Percentiles rank a stretch among this genome's conserved stretches.
Conservation (phyloP, 208 protist genomes). For the Trypanosoma boissoni region DNA sequence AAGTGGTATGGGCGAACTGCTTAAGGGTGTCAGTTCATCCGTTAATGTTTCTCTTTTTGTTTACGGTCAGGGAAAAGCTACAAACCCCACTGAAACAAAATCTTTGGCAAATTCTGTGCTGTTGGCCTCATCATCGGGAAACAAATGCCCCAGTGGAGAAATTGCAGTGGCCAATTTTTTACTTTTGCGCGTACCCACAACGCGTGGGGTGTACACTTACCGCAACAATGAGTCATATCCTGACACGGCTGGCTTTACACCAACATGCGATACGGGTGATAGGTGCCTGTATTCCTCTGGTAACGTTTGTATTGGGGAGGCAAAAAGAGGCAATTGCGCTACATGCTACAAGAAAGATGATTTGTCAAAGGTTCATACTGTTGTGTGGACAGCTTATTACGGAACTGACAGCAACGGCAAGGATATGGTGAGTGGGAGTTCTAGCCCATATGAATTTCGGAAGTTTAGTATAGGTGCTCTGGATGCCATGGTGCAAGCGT, state of each 20-base stretch:
- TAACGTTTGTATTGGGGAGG: constrained; percentile 23
- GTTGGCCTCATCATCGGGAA: constrained; percentile 5
- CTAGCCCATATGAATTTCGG: constrained; percentile 9
- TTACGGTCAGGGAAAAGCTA: constrained; percentile 21
- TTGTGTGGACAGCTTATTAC: constrained; percentile 24
- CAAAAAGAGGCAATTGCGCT: constrained; percentile 20
- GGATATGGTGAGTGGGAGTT: constrained; percentile 9
- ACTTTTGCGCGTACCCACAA: constrained; percentile 19
- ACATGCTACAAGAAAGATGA: constrained; percentile 8
- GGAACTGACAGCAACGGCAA: constrained; percentile 12
- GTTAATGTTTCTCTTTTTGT: constrained; percentile 11
- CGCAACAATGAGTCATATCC: constrained; percentile 15
- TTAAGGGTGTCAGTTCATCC: not conserved
- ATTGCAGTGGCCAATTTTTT: constrained; percentile 25
- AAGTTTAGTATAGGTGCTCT: constrained; percentile 12
- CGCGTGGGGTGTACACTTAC: constrained; percentile 20
- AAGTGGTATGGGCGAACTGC: constrained; percentile 9
- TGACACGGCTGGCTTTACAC: constrained; percentile 15
- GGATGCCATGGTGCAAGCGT: not conserved
- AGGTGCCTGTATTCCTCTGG: constrained; percentile 11
- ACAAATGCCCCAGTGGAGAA: not conserved
- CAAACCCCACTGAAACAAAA: constrained; percentile 4
- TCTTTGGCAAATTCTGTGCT: constrained; percentile 14
- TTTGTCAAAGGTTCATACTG: constrained; percentile 6
- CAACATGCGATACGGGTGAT: constrained; percentile 20